phyloP scores from a whole-genome alignment of 371 early-diverging fungal genomes.

The Saksenaea oblongispora region DNA sequence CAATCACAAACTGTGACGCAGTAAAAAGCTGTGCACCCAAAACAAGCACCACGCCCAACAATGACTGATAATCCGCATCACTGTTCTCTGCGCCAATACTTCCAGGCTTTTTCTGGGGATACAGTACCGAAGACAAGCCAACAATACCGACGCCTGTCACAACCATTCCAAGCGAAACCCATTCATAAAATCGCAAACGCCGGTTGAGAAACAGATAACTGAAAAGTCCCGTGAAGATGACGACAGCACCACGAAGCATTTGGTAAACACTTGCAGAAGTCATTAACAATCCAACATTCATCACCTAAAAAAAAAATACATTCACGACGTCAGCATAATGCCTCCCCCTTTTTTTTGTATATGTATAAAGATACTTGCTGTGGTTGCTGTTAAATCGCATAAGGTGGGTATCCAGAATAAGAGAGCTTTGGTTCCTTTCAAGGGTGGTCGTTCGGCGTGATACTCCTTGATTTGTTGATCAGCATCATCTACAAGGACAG shows the following conservation, averaged over 20 bases:
- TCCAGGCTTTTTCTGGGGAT: conserved; percentile 39
- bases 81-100: neutral
- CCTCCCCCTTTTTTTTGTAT: neutral
- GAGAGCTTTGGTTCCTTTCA: conserved; percentile 62
- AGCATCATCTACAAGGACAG: conserved; percentile 33
- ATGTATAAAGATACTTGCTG: conserved; percentile 56
- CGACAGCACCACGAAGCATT: conserved; percentile 95
- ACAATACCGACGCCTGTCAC: conserved; percentile 86
- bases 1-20: conserved; percentile 92
- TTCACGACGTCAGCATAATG: neutral
- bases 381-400: conserved; percentile 92
- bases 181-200: conserved; percentile 74
- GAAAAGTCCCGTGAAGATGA: conserved; percentile 89
- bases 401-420: conserved; percentile 89
- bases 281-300: conserved; percentile 93
- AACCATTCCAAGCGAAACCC: conserved; percentile 80
- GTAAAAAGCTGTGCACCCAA: conserved; percentile 91
- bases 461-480: conserved; percentile 21
- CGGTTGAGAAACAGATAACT: conserved; percentile 84
- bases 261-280: conserved; percentile 94
- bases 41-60: conserved; percentile 81
- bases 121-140: conserved; percentile 72
- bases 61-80: conserved; percentile 30
- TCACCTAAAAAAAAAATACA: conserved; percentile 42
- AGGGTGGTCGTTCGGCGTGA: conserved; percentile 21